These are phyloP conservation scores for Trichosporon inkin DNA, from an alignment of 1,284 basidiomycete species.

Conservation along the genomic window DNA sequence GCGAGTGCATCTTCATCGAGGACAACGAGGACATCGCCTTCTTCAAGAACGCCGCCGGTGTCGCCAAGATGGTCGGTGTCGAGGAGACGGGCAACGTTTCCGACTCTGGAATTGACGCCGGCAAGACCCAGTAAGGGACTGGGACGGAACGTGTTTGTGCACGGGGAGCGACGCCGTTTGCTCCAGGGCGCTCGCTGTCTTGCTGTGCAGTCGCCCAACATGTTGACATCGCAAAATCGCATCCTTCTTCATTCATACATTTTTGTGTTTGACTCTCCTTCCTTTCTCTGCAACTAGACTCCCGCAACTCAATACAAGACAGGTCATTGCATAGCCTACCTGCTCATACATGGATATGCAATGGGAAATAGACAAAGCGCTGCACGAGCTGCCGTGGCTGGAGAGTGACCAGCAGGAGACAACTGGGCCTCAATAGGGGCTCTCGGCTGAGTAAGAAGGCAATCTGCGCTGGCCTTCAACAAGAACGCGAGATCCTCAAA, in stretches of 20 bases:
- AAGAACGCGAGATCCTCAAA: too few species aligned
- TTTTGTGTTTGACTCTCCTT: constrained; percentile 1
- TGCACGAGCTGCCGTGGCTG: not conserved
- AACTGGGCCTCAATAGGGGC: too few species aligned
- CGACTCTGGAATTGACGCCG: constrained; percentile 76
- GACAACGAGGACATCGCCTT: constrained; percentile 86
- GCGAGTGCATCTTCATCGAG: constrained; percentile 69
- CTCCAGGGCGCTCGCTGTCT: too few species aligned
- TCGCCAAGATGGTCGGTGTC: constrained; percentile 66
- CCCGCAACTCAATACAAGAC: constrained; percentile 5
- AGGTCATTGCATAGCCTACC: constrained; percentile 7
- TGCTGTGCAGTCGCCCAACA: not conserved
- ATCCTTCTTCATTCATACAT: not conserved
- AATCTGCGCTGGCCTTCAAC: too few species aligned
- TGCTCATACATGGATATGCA: not conserved
- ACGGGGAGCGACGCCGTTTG: too few species aligned
- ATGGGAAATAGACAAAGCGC: constrained; percentile 3
- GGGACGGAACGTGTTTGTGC: not conserved
- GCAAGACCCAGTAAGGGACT: constrained; percentile 36
- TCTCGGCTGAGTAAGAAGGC: too few species aligned
- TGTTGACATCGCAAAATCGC: not conserved
- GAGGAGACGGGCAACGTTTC: constrained; percentile 60
- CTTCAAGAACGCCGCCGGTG: constrained; percentile 80
- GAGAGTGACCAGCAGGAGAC: not conserved
- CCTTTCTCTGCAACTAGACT: constrained; percentile 7